These are phyloP conservation scores for Cercospora sp. DNA, from an alignment of 2,329 filamentous ascomycete genomes.

Conservation along the genomic window DNA sequence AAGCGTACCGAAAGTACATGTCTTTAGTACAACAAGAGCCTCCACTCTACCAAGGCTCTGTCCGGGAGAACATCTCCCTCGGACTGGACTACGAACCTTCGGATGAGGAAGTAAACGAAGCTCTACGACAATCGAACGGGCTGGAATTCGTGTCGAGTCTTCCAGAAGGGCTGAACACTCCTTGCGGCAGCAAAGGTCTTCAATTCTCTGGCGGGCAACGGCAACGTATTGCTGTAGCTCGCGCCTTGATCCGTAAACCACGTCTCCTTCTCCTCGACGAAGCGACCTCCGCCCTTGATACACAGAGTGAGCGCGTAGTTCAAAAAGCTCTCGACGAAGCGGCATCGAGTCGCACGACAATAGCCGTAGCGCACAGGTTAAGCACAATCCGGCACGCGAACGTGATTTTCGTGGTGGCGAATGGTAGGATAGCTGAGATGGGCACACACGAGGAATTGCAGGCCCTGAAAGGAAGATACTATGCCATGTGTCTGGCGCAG, in stretches of 20 bases:
- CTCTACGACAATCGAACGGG: constrained; percentile 54
- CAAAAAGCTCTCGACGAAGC: constrained; percentile 65
- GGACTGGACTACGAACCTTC: constrained; percentile 44
- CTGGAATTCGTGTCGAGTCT: constrained; percentile 55
- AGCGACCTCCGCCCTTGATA: constrained; percentile 62
- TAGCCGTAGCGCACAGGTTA: constrained; percentile 46
- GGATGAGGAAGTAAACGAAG: constrained; percentile 48
- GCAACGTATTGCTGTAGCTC: constrained; percentile 57
- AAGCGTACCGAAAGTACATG: constrained; percentile 63
- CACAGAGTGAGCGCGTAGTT: constrained; percentile 65
- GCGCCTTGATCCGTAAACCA: constrained; percentile 56
- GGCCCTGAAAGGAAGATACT: constrained; percentile 43
- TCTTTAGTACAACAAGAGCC: constrained; percentile 75
- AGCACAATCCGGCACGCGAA: constrained; percentile 43
- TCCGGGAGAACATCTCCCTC: constrained; percentile 59
- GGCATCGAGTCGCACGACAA: constrained; percentile 42
- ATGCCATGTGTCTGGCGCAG: constrained; percentile 48
- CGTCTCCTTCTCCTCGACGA: constrained; percentile 59
- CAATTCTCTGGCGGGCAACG: constrained; percentile 57
- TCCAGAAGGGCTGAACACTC: constrained; percentile 53
- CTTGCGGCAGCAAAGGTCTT: constrained; percentile 52
- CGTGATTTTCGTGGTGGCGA: constrained; percentile 44
- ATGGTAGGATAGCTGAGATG: constrained; percentile 42
- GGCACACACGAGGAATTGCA: constrained; percentile 46
- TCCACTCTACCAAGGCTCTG: constrained; percentile 64